A percentile compares a stretch with the other conserved stretches of the same genome.
Conservation (phyloP, 257 asterid species). For the Petunia axillaris region DNA sequence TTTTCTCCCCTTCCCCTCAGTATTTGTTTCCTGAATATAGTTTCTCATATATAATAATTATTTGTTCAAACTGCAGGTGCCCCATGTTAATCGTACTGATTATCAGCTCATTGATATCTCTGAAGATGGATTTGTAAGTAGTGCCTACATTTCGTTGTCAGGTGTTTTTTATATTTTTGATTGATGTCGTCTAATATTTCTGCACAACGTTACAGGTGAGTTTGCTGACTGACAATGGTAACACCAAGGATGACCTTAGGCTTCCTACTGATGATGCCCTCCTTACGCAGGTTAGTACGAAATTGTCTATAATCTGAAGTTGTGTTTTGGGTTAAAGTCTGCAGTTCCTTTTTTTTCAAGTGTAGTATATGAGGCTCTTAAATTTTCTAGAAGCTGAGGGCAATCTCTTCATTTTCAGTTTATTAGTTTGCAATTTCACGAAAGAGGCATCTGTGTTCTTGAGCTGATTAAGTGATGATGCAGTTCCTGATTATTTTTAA, state of each 20-base stretch:
- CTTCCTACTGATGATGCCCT: slow-evolving; percentile 84
- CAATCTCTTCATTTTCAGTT: too few relatives aligned
- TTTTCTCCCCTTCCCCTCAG: not conserved
- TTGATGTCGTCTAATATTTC: slow-evolving; percentile 14
- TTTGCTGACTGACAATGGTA: slow-evolving; percentile 79
- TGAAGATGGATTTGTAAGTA: slow-evolving; percentile 97
- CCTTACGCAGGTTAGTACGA: slow-evolving; percentile 61
- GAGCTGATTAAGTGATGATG: not conserved
- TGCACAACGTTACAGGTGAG: slow-evolving; percentile 61
- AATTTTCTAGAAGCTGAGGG: not conserved
- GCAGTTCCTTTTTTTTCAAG: not conserved
- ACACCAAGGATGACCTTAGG: slow-evolving; percentile 90
- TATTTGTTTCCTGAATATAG: not conserved
- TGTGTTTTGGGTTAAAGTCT: slow-evolving; percentile 1
- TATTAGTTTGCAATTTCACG: too few relatives aligned
- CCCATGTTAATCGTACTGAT: slow-evolving; percentile 87
- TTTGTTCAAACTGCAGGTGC: slow-evolving; percentile 53
- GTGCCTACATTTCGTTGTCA: slow-evolving; percentile 24
- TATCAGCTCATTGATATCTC: slow-evolving; percentile 94
- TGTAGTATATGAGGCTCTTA: not conserved
- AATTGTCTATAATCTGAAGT: not conserved
- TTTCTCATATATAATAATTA: not conserved
- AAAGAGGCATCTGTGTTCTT: not conserved
- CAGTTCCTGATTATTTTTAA: not conserved
- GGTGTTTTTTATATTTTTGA: not conserved